Base-by-base conservation (phyloP, 495 filamentous ascomycete species). In the Neurospora discreta region DNA sequence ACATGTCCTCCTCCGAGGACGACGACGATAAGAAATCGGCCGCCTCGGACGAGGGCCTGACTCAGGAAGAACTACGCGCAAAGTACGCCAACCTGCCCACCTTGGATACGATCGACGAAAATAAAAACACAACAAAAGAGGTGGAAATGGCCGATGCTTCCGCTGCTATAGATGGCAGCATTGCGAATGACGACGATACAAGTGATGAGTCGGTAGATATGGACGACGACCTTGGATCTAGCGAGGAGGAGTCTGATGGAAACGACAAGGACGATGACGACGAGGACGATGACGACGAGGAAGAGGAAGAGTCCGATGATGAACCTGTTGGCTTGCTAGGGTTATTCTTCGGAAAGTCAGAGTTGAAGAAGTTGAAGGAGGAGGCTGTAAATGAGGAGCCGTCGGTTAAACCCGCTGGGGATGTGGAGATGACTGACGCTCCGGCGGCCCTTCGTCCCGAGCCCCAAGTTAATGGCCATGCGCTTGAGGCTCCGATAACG, bases 131-230 rank as follows among this genome's bases (percentile, higher is more conserved):
- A 6, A 9, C 44, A 4, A 71, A 69, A n/a, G 75, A 72, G 26
- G 71, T 80, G 65, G 72, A 72, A 39, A 58, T 70, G 40, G 65
- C 70, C 5, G 73, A 71, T 23, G 71, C 46, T 0, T 71, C 38
- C 3, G 44, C 68, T 30, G 73, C 69, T 30, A 78, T 78, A 52
- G 79, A 77, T 68, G 75, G 73, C 23, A 78, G 80, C 41, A 78
- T 78, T 3, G 76, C 75, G 10, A 70, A 79, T 6, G 76, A 84
- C 41, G 92, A 93, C 33, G 89, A 94, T 71, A 85, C 84, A 40
- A 92, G 88, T 46, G 93, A 95, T 75, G 91, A 91, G 73, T 95
- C 92, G 11, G 90, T 92, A 8, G 92, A 95, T 72, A 97, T 97
- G 94, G 90, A 94, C 75, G 91, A 94, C 76, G 92, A 95, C 73